phyloP scores from a whole-genome alignment of 2,329 filamentous ascomycete genomes.

The Pestalotiopsis sp. region DNA sequence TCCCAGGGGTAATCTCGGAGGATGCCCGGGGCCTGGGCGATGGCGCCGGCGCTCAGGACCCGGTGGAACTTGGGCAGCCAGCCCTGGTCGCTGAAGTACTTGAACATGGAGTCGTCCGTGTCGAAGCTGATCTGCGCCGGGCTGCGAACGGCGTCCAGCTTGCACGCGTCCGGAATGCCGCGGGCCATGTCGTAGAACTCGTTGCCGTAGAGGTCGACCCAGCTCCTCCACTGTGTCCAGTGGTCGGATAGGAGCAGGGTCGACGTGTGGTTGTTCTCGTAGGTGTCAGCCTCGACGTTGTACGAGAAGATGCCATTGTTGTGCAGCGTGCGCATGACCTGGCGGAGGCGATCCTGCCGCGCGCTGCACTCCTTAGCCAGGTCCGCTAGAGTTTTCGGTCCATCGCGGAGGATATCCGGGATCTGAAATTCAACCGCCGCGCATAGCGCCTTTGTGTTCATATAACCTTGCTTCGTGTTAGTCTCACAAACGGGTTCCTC shows the following conservation, averaged over 20 bases:
- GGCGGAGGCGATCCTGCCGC: conserved; percentile 29
- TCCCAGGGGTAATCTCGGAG: conserved; percentile 43
- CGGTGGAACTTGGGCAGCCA: conserved; percentile 35
- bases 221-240: conserved; percentile 46
- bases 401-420: conserved; percentile 28
- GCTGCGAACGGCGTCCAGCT: conserved; percentile 21
- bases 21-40: conserved; percentile 39
- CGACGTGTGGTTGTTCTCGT: conserved; percentile 37
- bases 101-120: conserved; percentile 42
- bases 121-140: conserved; percentile 41
- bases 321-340: conserved; percentile 31
- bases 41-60: conserved; percentile 37
- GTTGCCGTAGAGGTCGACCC: conserved; percentile 44
- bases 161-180: conserved; percentile 35
- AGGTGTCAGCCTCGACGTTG: conserved; percentile 25
- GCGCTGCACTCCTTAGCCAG: conserved; percentile 19
- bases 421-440: conserved; percentile 31
- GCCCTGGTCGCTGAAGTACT: conserved; percentile 35
- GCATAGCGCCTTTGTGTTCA: conserved; percentile 29
- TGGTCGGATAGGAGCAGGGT: conserved; percentile 34
- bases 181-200: conserved; percentile 45
- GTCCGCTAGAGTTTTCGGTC: conserved; percentile 19
- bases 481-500: too few relatives aligned
- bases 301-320: conserved; percentile 38
- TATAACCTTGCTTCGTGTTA: conserved; percentile 18